phyloP scores from a whole-genome alignment of 2,329 filamentous ascomycete genomes.

The Drechslerella dactyloides region DNA sequence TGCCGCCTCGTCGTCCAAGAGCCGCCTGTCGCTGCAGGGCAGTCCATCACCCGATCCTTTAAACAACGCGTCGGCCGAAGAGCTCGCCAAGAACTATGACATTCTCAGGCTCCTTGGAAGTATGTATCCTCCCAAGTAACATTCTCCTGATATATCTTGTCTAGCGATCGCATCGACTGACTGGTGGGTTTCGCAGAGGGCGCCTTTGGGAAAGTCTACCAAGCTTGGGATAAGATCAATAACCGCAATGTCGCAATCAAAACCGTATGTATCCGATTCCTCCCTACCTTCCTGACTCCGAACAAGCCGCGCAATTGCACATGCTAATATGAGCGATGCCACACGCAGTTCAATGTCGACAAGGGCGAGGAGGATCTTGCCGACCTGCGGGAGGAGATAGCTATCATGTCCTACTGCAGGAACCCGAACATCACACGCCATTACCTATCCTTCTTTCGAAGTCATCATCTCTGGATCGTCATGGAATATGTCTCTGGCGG shows the following conservation, averaged over 20 bases:
- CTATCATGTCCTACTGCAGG: not conserved
- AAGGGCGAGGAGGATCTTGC: not conserved
- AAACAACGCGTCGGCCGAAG: not conserved
- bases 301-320: not conserved
- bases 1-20: not conserved
- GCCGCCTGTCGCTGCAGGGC: not conserved
- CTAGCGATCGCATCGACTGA: not conserved
- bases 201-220: slow-evolving; percentile 37
- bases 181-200: slow-evolving; percentile 4
- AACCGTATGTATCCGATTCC: slow-evolving; percentile 24
- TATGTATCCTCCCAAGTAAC: no score
- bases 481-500: slow-evolving; percentile 4
- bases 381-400: slow-evolving; percentile 4
- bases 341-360: slow-evolving; percentile 1
- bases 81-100: not conserved
- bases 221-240: slow-evolving; percentile 20
- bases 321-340: not conserved
- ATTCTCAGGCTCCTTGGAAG: not conserved
- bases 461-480: not conserved
- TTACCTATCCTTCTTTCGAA: slow-evolving; percentile 15
- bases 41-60: not conserved
- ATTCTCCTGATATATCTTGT: not conserved
- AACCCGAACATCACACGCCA: not conserved
- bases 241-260: slow-evolving; percentile 28
- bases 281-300: not conserved